Base-by-base conservation (phyloP, 78 protist genomes). In the Pelomyxa schiedti region DNA sequence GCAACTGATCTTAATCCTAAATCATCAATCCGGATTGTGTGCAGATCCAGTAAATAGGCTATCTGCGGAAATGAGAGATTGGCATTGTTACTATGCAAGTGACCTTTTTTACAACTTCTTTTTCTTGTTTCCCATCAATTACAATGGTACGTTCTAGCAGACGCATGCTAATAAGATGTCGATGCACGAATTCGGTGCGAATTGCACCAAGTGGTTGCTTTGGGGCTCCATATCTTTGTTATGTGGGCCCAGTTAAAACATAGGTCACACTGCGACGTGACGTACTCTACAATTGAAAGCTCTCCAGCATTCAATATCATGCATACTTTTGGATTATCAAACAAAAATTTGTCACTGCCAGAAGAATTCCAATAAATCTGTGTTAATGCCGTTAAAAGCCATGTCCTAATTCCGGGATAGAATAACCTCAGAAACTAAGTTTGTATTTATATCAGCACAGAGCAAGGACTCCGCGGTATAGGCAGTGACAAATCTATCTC, bases 241-340 rank as follows among this genome's bases (percentile, higher is more conserved):
- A n/a, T n/a, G n/a, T n/a, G n/a, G n/a, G n/a, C n/a, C n/a, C n/a
- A n/a, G n/a, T n/a, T n/a, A n/a, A n/a, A n/a, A n/a, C n/a, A n/a
- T n/a, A n/a, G n/a, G n/a, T n/a, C n/a, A n/a, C n/a, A n/a, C n/a
- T 73, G 79, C 76, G 66, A 75, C 29, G 69, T 36, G 38, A 93
- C 96, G 73, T 89, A 89, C 79, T 87, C 91, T 37, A 92, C 84
- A 24, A 92, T 47, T 35, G 88, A 30, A 30, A 88, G 84, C 86
- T 92, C 96, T 38, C 93, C 96, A 28, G 86, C 79, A 43, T 74
- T 77, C 82, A 58, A 86, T 29, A 92, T 66, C 81, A 92, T 75
- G 77, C 85, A 76, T 66, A 72, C 76, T 1, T 43, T 35, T 1
- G 82, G 81, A 28, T 90, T 82, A 69, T 90, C 88, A 39, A 90